Base-by-base conservation (phyloP, 768 basidiomycete genomes). In the Amanita polypyramis region DNA sequence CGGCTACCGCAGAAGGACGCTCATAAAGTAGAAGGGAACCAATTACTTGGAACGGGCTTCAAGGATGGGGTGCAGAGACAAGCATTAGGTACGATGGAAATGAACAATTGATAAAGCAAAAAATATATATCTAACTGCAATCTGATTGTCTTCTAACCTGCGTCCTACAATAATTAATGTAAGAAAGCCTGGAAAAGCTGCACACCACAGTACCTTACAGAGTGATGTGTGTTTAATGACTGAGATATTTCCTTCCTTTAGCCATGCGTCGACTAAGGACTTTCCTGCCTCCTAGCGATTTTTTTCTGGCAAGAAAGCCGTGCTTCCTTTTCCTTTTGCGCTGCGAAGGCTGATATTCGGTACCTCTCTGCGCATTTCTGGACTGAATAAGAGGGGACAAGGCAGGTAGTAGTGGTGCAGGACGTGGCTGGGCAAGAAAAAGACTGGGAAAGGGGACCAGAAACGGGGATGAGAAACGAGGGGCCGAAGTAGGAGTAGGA, bases 331-430 rank as follows among this genome's bases (percentile, higher is more conserved):
- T 98, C 55, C 94, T 70, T 59, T 87, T 88, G 35, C 93, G 76
- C 64, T 95, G 92, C 0, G 87, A 91, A n/a, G 94, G 94, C 62
- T 97, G 94, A 58, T 97, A 98, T 65, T 94, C 90, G n/a, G 79
- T 76, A 37, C 94, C 94, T 37, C 79, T 77, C 23, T 83, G 74
- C 25, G 70, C 70, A 60, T 74, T 80, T 5, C 92, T 81, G 34
- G 75, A 65, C 55, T 82, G 79, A 27, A 72, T 64, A 6, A 35
- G 15, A 48, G 51, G 15, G 51, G 52, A 32, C 36, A 30, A 37
- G 51, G 47, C 51, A n/a, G 60, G 56, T 33, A 54, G 41, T 53
- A 57, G 55, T 15, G 55, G 52, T 23, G 60, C 48, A n/a, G 59
- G 54, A 45, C 2, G 52, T 55, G 53, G 30, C 60, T 46, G 17